Evolutionary conservation across 2,329 filamentous ascomycete species (phyloP).

Genomic region (Colletotrichum musae): DNA sequence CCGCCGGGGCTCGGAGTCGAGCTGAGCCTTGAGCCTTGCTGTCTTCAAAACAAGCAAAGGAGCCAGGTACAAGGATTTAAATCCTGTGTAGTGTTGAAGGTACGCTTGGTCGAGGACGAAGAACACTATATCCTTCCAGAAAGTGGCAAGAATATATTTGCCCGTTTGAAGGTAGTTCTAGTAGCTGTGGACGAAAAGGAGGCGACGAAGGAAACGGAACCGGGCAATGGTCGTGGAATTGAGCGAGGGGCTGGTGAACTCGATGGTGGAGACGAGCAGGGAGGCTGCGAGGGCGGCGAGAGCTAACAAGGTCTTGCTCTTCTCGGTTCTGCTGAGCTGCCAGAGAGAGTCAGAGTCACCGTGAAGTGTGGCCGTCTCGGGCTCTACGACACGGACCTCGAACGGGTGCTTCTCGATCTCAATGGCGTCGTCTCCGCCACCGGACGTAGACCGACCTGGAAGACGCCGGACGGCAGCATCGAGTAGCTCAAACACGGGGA

Average conservation of each 20-base stretch:
- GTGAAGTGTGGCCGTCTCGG: too few relatives aligned
- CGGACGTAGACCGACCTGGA: constrained; percentile 32
- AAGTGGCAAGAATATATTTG: constrained; percentile 88
- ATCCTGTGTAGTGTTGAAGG: constrained; percentile 86
- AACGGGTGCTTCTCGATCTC: too few relatives aligned
- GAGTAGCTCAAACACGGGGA: constrained; percentile 34
- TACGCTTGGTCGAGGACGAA: constrained; percentile 86
- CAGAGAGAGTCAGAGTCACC: too few relatives aligned
- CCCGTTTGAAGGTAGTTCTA: constrained; percentile 90
- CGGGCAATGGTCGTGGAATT: constrained; percentile 55
- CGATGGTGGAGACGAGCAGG: constrained; percentile 48
- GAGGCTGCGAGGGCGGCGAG: constrained; percentile 49
- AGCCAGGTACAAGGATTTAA: too few relatives aligned
- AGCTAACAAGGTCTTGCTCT: too few relatives aligned
- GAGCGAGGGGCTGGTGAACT: constrained; percentile 48
- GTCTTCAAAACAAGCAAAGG: too few relatives aligned
- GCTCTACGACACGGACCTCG: too few relatives aligned
- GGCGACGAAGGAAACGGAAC: too few relatives aligned
- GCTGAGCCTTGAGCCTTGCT: too few relatives aligned
- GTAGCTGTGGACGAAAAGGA: constrained; percentile 84
- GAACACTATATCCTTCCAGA: constrained; percentile 88
- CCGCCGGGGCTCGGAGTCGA: too few relatives aligned
- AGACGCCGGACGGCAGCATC: constrained; percentile 34
- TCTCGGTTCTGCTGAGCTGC: too few relatives aligned
- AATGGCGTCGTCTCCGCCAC: too few relatives aligned